Evolutionary conservation across 1,284 basidiomycete species (phyloP).

Genomic region (Austroboletus rostrupii): DNA sequence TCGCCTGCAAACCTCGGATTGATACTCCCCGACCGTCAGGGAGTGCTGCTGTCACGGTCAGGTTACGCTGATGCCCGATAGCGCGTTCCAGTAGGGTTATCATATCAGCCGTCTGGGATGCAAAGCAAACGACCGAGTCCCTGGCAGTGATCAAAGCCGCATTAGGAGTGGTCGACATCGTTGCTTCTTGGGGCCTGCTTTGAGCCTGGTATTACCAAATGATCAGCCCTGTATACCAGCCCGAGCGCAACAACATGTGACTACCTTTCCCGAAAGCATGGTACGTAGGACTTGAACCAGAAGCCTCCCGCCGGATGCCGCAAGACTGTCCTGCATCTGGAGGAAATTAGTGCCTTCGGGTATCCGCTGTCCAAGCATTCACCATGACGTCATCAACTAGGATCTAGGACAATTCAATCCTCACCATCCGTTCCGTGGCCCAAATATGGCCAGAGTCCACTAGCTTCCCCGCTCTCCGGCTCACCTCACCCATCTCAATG

Average conservation of each 20-base stretch:
- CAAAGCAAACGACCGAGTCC: slow-evolving; percentile 58
- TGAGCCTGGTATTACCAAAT: slow-evolving; percentile 35
- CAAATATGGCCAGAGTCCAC: slow-evolving; percentile 51
- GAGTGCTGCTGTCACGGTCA: slow-evolving; percentile 43
- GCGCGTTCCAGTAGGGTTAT: slow-evolving; percentile 63
- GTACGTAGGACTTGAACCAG: slow-evolving; percentile 67
- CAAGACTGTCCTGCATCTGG: slow-evolving; percentile 58
- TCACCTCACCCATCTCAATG: slow-evolving; percentile 44
- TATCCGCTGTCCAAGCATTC: slow-evolving; percentile 13
- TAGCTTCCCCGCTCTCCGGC: slow-evolving; percentile 36
- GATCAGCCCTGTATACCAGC: background rate
- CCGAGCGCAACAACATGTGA: slow-evolving; percentile 31
- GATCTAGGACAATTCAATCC: background rate
- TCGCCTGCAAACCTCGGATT: slow-evolving; percentile 19
- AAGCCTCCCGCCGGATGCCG: slow-evolving; percentile 56
- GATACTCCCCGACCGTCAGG: slow-evolving; percentile 37
- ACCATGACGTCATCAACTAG: slow-evolving; percentile 61
- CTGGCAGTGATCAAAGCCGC: slow-evolving; percentile 18
- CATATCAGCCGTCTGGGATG: slow-evolving; percentile 48
- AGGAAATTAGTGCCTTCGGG: slow-evolving; percentile 45
- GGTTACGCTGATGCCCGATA: slow-evolving; percentile 39
- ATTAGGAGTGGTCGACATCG: slow-evolving; percentile 37
- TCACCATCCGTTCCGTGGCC: slow-evolving; percentile 40
- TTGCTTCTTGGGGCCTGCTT: slow-evolving; percentile 42
- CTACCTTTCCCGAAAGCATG: slow-evolving; percentile 44